Evolutionary conservation across 1,139 yeast genomes (phyloP), one percentile per base, ranked within the genome.

Genomic region (Geotrichum klebahnii): DNA sequence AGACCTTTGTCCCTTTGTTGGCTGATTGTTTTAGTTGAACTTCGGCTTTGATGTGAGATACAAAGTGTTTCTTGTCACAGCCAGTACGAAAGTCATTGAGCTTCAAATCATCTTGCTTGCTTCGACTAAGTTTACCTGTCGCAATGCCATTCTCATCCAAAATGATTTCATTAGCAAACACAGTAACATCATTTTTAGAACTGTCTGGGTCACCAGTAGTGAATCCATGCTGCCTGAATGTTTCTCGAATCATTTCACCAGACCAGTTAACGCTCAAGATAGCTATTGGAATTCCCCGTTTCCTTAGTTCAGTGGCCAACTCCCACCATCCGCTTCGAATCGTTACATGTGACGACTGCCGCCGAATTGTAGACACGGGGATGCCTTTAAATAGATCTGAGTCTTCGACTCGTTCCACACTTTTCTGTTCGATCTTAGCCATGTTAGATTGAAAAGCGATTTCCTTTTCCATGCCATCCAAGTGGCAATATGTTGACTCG

Each of bases 241-340:
- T 72, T 44, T 68, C 68, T 23, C 66, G 60, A 51, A 84, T 82
- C 33, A 82, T 65, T 8, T 66, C 42, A 2, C 74, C 70, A 9
- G 84, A 75, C 90, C 90, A 84, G 62, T 82, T 83, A 45, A 82
- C 78, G 58, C 87, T 81, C 24, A 83, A 59, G 1, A 84, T 70
- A 8, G 69, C 65, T 1, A 81, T 65, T 0, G 78, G 78, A 4
- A 74, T 60, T 2, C 53, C 53, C 0, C 61, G 41, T 1, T 41
- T 37, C 1, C 40, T 44, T 32, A 77, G 59, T 19, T 51, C 46
- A 3, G 56, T 51, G 22, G 75, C 61, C 46, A 77, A 71, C 1
- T 68, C 69, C 38, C 66, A 57, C 59, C 79, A 77, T 0, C 80
- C 80, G 0, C 68, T 67, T 29, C 75, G 71, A 6, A 79, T 58